A percentile compares a stretch with the other conserved stretches of the same genome.
phyloP scores from a whole-genome alignment of 202 grass and related monocot species.

The Carex arenaria region DNA sequence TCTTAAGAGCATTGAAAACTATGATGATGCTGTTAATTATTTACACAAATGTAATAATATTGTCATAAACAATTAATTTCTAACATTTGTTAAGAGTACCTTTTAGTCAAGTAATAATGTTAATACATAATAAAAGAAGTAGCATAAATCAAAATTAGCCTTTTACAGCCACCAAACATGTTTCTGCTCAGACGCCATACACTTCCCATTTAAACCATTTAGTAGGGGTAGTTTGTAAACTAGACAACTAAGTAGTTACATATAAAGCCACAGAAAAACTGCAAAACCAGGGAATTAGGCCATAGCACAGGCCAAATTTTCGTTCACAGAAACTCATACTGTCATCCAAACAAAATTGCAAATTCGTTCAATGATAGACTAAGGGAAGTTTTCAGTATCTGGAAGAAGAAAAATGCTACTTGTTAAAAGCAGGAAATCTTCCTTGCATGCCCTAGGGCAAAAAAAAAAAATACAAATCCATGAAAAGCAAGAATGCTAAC shows the following conservation, averaged over 20 bases:
- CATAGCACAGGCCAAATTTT: background rate
- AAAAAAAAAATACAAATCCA: background rate
- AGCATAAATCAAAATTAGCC: background rate
- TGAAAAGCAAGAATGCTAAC: background rate
- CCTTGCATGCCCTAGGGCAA: background rate
- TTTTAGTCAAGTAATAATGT: background rate
- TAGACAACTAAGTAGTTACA: background rate
- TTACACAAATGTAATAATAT: background rate
- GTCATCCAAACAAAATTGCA: background rate
- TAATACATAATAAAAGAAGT: background rate
- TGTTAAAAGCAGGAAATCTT: background rate
- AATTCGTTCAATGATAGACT: background rate
- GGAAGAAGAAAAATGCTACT: background rate
- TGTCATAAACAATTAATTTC: background rate
- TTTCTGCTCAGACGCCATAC: background rate
- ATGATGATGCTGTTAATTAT: background rate
- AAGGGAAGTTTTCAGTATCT: background rate
- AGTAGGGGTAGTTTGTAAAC: background rate
- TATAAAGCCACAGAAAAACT: background rate
- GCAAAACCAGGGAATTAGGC: background rate
- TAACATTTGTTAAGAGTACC: background rate
- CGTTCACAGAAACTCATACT: background rate
- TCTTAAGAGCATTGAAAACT: background rate
- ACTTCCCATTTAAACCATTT: background rate
- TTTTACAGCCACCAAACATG: background rate